These are phyloP conservation scores for Tolypocladium paradoxum DNA, from an alignment of 2,329 filamentous ascomycete species.

Conservation along the genomic window DNA sequence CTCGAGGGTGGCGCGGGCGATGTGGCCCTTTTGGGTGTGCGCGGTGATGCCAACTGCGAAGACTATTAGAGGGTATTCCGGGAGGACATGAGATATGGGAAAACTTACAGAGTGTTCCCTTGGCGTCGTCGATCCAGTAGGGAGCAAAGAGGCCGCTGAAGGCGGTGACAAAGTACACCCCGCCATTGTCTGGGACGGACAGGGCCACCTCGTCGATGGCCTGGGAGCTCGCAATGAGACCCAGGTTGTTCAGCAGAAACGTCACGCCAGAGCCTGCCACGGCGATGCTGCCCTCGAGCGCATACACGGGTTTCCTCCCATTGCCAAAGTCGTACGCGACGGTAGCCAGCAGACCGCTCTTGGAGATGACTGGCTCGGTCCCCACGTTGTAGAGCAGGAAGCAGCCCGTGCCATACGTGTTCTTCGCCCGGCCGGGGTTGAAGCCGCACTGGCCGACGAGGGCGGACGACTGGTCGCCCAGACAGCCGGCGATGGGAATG, in stretches of 20 bases:
- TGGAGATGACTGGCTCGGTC: constrained; percentile 73
- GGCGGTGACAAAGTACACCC: constrained; percentile 78
- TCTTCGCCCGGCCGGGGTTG: constrained; percentile 72
- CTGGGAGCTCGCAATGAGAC: constrained; percentile 41
- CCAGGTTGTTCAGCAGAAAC: constrained; percentile 56
- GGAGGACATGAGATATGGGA: no score
- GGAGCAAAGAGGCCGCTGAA: constrained; percentile 87
- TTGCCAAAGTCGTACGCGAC: constrained; percentile 73
- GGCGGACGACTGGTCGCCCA: constrained; percentile 80
- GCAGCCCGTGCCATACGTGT: constrained; percentile 84
- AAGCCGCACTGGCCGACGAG: constrained; percentile 82
- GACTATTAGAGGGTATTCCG: no score
- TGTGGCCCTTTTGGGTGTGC: constrained; percentile 75
- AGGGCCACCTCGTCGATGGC: constrained; percentile 40
- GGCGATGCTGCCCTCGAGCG: constrained; percentile 73
- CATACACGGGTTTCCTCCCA: constrained; percentile 54
- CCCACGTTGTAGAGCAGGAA: constrained; percentile 88
- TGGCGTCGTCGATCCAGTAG: constrained; percentile 90
- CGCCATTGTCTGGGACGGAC: constrained; percentile 60
- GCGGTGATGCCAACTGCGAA: constrained; percentile 65
- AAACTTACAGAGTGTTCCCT: constrained; percentile 66
- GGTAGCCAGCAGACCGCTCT: constrained; percentile 72
- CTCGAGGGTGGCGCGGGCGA: constrained; percentile 81
- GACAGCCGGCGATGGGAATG: constrained; percentile 66
- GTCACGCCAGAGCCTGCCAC: constrained; percentile 75